phyloP scores from a whole-genome alignment of 2,329 filamentous ascomycete genomes.

The Huntiella omanensis region DNA sequence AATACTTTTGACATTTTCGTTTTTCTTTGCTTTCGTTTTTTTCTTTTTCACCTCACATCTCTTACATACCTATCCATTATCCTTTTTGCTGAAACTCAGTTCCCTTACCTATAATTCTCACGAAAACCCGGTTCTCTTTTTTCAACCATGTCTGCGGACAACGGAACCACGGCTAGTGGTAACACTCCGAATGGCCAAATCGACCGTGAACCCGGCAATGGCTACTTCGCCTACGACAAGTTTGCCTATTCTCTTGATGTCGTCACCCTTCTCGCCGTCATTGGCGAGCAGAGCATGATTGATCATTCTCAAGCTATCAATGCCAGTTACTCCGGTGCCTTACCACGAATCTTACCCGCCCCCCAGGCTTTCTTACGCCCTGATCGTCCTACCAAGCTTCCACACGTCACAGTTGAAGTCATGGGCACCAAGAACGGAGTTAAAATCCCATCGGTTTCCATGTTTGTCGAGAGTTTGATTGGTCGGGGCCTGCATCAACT shows the following conservation, averaged over 20 bases:
- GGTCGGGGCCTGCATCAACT: constrained; percentile 22
- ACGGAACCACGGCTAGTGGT: no score
- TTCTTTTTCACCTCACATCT: no score
- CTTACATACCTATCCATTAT: neutral
- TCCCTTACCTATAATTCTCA: neutral
- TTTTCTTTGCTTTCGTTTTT: neutral
- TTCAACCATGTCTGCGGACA: neutral
- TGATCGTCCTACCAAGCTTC: constrained; percentile 33
- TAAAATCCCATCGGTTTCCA: constrained; percentile 34
- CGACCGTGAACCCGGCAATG: constrained; percentile 4
- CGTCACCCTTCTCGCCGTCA: constrained; percentile 42
- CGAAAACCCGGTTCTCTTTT: neutral
- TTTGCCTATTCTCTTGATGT: constrained; percentile 38
- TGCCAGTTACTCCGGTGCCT: constrained; percentile 35
- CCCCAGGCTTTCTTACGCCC: constrained; percentile 43
- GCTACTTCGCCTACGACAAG: constrained; percentile 26
- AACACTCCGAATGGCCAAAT: constrained; percentile 5
- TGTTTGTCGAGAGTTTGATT: constrained; percentile 31
- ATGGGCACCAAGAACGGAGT: constrained; percentile 40
- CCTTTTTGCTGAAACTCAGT: neutral
- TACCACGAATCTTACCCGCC: constrained; percentile 42
- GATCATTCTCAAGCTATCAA: constrained; percentile 40
- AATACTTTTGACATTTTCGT: neutral
- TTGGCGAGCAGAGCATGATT: constrained; percentile 39
- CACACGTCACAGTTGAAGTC: constrained; percentile 33